Evolutionary conservation across 257 asterid genomes (phyloP).

Genomic region (Leptodermis oblonga): DNA sequence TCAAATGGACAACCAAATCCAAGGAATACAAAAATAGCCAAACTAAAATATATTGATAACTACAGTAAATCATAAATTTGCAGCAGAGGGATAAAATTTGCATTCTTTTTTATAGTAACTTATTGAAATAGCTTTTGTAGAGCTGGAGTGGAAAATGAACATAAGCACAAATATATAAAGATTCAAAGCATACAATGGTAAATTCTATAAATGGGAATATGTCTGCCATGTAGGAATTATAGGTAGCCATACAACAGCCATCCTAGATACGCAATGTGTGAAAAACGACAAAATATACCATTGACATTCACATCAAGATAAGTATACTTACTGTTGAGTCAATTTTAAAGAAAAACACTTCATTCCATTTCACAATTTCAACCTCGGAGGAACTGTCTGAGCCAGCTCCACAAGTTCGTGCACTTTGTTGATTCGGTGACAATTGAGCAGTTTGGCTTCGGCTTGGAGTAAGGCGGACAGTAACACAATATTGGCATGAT

Average conservation of each 20-base stretch:
- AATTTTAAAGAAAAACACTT: constrained; percentile 88
- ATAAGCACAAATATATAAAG: not conserved
- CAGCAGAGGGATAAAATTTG: not conserved
- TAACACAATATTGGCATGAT: constrained; percentile 59
- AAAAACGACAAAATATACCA: not conserved
- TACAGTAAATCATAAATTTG: not conserved
- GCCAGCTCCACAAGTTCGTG: constrained; percentile 67
- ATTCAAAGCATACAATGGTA: not conserved
- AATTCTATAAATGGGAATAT: not conserved
- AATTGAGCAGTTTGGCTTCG: constrained; percentile 39
- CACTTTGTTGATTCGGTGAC: constrained; percentile 51
- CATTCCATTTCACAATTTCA: constrained; percentile 77
- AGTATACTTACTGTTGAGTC: constrained; percentile 59
- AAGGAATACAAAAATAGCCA: not conserved
- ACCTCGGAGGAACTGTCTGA: constrained; percentile 46
- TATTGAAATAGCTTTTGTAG: not conserved
- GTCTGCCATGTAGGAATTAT: not conserved
- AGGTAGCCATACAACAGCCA: not conserved
- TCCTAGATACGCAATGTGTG: not conserved
- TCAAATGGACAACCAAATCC: not conserved
- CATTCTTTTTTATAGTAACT: not conserved
- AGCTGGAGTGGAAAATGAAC: not conserved
- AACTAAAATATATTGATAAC: not conserved
- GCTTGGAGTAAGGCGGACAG: constrained; percentile 54
- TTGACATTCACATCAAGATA: not conserved